Evolutionary conservation across 352 stramenopile genomes (phyloP).

Genomic region (Globisporangium emineosum): DNA sequence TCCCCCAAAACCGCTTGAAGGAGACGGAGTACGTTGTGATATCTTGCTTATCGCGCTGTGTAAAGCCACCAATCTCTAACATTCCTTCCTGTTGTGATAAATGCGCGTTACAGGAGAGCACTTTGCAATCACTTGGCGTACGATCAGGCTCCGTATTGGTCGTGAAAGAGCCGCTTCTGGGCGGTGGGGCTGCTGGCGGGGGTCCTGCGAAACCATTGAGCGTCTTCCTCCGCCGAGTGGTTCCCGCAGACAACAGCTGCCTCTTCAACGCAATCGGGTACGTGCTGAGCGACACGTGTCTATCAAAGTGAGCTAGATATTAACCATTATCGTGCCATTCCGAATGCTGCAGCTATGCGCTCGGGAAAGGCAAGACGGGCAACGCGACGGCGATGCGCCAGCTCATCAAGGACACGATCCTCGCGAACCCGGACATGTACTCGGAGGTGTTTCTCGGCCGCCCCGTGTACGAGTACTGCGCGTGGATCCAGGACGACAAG

Average conservation of each 20-base stretch:
- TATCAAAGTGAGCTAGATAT: neutral
- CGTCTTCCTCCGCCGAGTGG: conserved; percentile 67
- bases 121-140: conserved; percentile 47
- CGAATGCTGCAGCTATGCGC: conserved; percentile 39
- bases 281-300: too few relatives aligned
- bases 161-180: conserved; percentile 53
- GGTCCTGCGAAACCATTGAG: conserved; percentile 25
- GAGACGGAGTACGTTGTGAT: conserved; percentile 42
- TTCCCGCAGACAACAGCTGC: conserved; percentile 85
- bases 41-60: too few relatives aligned
- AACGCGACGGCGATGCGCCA: conserved; percentile 62
- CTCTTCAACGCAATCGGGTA: conserved; percentile 85
- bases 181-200: conserved; percentile 4
- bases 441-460: conserved; percentile 78
- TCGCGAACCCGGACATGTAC: conserved; percentile 53
- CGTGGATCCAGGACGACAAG: conserved; percentile 80
- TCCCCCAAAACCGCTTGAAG: conserved; percentile 64
- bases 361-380: conserved; percentile 56
- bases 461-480: conserved; percentile 76
- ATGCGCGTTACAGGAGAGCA: conserved; percentile 29
- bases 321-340: neutral
- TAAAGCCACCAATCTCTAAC: neutral
- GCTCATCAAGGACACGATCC: conserved; percentile 74
- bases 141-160: conserved; percentile 69
- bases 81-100: neutral